Evolutionary conservation across 2,329 filamentous ascomycete genomes (phyloP).

Genomic region (Colletotrichum sp.): DNA sequence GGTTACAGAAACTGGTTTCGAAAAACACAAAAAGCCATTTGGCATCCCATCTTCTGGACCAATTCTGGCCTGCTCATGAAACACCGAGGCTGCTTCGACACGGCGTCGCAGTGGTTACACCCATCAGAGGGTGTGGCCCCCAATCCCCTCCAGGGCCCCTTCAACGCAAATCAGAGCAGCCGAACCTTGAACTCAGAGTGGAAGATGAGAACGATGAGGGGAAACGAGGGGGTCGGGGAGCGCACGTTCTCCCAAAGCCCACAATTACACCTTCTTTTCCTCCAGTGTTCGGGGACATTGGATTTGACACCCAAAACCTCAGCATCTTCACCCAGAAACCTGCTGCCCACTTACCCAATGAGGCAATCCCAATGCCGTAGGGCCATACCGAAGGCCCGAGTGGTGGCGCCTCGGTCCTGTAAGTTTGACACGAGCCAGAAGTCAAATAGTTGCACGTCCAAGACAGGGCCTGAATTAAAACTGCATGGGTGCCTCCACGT

Average conservation of each 20-base stretch:
- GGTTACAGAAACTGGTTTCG: slow-evolving; percentile 16
- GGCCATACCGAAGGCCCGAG: not conserved
- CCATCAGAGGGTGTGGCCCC: not conserved
- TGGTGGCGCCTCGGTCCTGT: not conserved
- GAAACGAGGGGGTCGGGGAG: not conserved
- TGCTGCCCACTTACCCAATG: not conserved
- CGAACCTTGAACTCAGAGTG: not conserved
- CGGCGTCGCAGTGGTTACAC: not conserved
- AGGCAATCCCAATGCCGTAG: not conserved
- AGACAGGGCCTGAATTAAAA: slow-evolving; percentile 6
- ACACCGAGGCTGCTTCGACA: slow-evolving; percentile 1
- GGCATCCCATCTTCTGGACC: slow-evolving; percentile 11
- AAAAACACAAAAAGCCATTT: slow-evolving; percentile 3
- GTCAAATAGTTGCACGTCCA: not conserved
- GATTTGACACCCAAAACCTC: not conserved
- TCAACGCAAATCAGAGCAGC: not conserved
- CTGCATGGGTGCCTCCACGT: slow-evolving; percentile 11
- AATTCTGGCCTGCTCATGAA: not conserved
- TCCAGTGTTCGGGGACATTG: not conserved
- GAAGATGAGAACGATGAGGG: not conserved
- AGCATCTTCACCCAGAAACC: not conserved
- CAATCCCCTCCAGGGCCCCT: not conserved
- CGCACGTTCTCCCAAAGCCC: slow-evolving; percentile 1
- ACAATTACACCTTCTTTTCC: not conserved
- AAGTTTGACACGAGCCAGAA: slow-evolving; percentile 13